These are phyloP conservation scores for Magnolia officinalis DNA, from an alignment of 164 flowering plant species.

Conservation along the genomic window DNA sequence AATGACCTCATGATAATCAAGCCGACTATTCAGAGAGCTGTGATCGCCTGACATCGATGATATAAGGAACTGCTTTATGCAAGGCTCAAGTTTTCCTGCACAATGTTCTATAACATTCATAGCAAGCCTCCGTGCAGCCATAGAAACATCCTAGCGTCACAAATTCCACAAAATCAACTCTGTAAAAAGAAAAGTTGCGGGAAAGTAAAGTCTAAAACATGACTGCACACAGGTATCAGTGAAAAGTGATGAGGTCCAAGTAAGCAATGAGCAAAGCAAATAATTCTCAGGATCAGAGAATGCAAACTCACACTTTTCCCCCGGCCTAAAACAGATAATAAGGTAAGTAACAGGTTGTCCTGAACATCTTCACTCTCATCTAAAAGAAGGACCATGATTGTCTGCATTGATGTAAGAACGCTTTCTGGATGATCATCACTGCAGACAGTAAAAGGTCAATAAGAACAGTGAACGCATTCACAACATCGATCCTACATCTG, in stretches of 20 bases:
- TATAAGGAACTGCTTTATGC: slow-evolving; percentile 74
- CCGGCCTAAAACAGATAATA: slow-evolving; percentile 71
- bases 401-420: slow-evolving; percentile 78
- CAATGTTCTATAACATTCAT: slow-evolving; percentile 79
- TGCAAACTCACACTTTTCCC: slow-evolving; percentile 53
- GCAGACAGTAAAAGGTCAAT: slow-evolving; percentile 27
- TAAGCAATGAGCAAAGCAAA: slow-evolving; percentile 5
- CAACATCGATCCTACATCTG: background rate
- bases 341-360: slow-evolving; percentile 57
- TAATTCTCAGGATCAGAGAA: slow-evolving; percentile 3
- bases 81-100: slow-evolving; percentile 83
- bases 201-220: slow-evolving; percentile 11
- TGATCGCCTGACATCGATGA: slow-evolving; percentile 84
- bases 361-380: slow-evolving; percentile 93
- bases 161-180: slow-evolving; percentile 25
- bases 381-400: slow-evolving; percentile 82
- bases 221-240: slow-evolving; percentile 6
- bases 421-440: slow-evolving; percentile 87
- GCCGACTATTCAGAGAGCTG: slow-evolving; percentile 33
- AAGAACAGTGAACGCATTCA: slow-evolving; percentile 6
- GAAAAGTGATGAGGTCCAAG: background rate
- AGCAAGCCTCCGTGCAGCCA: slow-evolving; percentile 86
- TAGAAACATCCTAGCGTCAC: slow-evolving; percentile 46
- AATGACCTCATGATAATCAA: slow-evolving; percentile 84
- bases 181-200: slow-evolving; percentile 4